These are phyloP conservation scores for Solanum piurae DNA, from an alignment of 257 asterid genomes.

Conservation along the genomic window DNA sequence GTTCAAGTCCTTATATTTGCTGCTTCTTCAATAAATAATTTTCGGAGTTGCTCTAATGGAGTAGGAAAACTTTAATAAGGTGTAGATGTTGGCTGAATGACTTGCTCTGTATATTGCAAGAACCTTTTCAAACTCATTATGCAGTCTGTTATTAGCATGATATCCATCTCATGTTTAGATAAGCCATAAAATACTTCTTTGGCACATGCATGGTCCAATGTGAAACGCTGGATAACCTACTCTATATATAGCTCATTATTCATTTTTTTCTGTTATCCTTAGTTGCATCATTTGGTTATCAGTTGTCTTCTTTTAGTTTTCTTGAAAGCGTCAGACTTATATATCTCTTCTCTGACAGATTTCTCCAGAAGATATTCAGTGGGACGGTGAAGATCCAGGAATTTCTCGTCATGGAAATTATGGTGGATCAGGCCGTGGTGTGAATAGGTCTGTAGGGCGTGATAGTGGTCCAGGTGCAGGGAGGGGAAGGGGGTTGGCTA, in stretches of 20 bases:
- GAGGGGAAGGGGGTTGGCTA: slow-evolving; percentile 73
- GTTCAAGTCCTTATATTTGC: not conserved
- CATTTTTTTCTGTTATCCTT: not conserved
- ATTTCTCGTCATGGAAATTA: slow-evolving; percentile 55
- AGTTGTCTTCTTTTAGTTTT: not conserved
- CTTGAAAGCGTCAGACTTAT: not conserved
- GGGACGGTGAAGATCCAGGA: slow-evolving; percentile 90
- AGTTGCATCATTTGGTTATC: not conserved
- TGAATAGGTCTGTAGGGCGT: slow-evolving; percentile 58
- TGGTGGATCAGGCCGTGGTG: slow-evolving; percentile 63
- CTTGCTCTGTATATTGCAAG: not conserved
- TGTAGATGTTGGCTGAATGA: not conserved
- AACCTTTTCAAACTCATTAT: not conserved
- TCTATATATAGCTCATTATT: not conserved
- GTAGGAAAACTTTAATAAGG: not conserved
- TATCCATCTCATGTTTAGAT: not conserved
- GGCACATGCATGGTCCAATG: not conserved
- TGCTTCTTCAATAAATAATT: not conserved
- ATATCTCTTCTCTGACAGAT: slow-evolving; percentile 34
- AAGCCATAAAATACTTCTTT: not conserved
- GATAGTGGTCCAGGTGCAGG: slow-evolving; percentile 59
- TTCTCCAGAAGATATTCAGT: slow-evolving; percentile 79
- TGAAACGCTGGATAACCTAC: not conserved
- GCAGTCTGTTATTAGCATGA: not conserved
- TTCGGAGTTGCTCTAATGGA: not conserved